Base-by-base conservation (phyloP, 441 rosid species). In the Rhodomyrtus psidioides region DNA sequence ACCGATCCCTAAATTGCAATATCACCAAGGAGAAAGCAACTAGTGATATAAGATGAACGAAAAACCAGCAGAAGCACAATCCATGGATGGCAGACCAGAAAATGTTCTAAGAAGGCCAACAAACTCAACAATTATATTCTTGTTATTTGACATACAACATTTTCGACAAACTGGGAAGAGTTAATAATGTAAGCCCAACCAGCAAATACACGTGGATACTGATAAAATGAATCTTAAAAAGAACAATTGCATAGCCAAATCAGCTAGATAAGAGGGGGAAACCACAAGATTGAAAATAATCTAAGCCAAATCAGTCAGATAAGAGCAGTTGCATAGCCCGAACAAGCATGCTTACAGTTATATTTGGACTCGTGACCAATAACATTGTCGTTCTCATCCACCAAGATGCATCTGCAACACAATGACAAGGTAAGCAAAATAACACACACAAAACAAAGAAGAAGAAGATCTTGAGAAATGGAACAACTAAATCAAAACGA, bases 341-440 rank as follows among this genome's bases (percentile, higher is more conserved):
- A 39, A 82, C 34, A 59, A 82, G 81, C 83, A 21, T n/a, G 88
- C 98, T 94, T 88, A 96, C 99, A 97, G 87, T 94, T 95, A 88
- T 96, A 97, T 86, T 97, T 97, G 86, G 95, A 92, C 65, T 91
- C 98, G 87, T 97, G 99, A 74, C 99, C 99, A 39, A 95, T 95
- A 82, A 94, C 95, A 16, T 85, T 90, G 89, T 96, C 99, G 76
- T 86, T 92, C 92, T 97, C 99, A 85, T 97, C 97, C 88, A 97
- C 98, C 65, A 97, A 93, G 89, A 97, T 97, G 95, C 99, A 97
- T 91, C 99, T 97, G 94, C 90, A 85, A 1, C 42, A 55, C 59
- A 17, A 56, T 0, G n/a, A 55, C 2, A 82, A 54, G 84, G 44
- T 49, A 34, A 55, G 60, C 28, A 53, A 56, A 62, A 19, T 21